Evolutionary conservation across 345 rosid species (phyloP), one percentile per base, ranked within the genome.

Genomic region (Melastoma malabathricum): DNA sequence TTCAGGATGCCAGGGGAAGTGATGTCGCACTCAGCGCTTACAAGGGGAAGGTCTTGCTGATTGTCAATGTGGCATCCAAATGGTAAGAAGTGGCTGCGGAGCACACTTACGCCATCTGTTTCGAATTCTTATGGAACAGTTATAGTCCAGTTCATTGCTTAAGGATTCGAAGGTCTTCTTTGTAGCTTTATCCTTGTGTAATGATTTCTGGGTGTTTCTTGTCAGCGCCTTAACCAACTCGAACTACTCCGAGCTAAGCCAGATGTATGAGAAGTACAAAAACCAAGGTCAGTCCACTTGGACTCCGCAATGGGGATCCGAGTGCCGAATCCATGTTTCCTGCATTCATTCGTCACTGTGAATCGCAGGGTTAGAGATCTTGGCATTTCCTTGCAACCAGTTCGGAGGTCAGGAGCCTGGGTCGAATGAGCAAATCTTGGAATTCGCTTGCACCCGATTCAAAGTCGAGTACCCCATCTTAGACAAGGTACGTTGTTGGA

Each of bases 21-120:
- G 93, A 71, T 56, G 89, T 86, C 15, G 80, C 75, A 65, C 90
- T 90, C 18, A 61, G 87, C 59, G 60, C 18, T 44, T 86, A 84
- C 74, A 92, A 82, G 72, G 98, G 83, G 47, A 92, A 87, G 79
- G 97, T 73, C 47, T 90, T 92, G 57, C 56, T 87, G 63, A 74
- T 92, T 54, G 95, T 92, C 71, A 92, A 92, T 64, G 98, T 92
- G 59, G 98, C 98, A 59, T 92, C 98, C 3, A 89, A 87, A 57
- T 92, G 97, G 98, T 92, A 64, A 16, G 38, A 31, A 31, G 38
- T 31, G 23, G 17, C 54, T 27, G 18, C 0, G 41, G 53, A 50
- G 15, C 31, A 13, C 22, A 15, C 15, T 27, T 27, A 50, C 31
- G 16, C 15, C 53, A 31, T 55, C 18, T 47, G 51, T 10, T 18